Conservation (phyloP, 1,284 basidiomycete genomes). For the Grifola frondosa region DNA sequence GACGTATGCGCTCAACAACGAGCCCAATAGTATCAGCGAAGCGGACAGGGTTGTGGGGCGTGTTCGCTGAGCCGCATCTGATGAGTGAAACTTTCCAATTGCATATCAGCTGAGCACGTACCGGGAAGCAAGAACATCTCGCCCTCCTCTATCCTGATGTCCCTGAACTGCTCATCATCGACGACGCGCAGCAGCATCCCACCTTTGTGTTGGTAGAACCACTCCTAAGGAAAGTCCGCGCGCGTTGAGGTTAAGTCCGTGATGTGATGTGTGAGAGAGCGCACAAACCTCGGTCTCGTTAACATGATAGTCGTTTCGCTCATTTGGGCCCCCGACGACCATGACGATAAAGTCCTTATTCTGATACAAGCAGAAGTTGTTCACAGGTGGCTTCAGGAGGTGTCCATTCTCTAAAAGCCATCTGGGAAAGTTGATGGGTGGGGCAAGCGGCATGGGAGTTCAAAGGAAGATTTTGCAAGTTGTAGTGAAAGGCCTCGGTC, state of each 20-base stretch:
- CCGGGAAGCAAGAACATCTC: slow-evolving; percentile 96
- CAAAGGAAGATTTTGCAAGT: too few species aligned
- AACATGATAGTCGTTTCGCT: slow-evolving; percentile 88
- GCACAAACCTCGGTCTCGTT: slow-evolving; percentile 84
- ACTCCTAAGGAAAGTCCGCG: slow-evolving; percentile 58
- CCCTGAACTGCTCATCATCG: slow-evolving; percentile 83
- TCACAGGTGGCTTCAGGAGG: slow-evolving; percentile 85
- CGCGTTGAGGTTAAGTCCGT: background rate
- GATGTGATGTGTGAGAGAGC: background rate
- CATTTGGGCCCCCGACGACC: slow-evolving; percentile 92
- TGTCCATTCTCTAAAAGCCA: slow-evolving; percentile 83
- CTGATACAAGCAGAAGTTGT: slow-evolving; percentile 86
- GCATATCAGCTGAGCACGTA: slow-evolving; percentile 32
- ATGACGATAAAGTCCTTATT: slow-evolving; percentile 87
- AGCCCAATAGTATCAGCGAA: slow-evolving; percentile 90
- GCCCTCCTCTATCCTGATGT: slow-evolving; percentile 90
- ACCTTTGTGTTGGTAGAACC: slow-evolving; percentile 96
- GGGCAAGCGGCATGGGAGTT: slow-evolving; percentile 62
- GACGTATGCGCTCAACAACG: slow-evolving; percentile 91
- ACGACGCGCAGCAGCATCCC: slow-evolving; percentile 88
- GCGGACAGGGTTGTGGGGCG: slow-evolving; percentile 92
- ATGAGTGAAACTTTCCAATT: background rate
- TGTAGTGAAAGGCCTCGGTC: too few species aligned
- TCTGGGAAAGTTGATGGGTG: slow-evolving; percentile 81
- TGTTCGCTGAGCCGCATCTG: slow-evolving; percentile 63